Evolutionary conservation across 2,329 filamentous ascomycete genomes (phyloP), one percentile per base, ranked within the genome.

Genomic region (Elsinoe necatrix): DNA sequence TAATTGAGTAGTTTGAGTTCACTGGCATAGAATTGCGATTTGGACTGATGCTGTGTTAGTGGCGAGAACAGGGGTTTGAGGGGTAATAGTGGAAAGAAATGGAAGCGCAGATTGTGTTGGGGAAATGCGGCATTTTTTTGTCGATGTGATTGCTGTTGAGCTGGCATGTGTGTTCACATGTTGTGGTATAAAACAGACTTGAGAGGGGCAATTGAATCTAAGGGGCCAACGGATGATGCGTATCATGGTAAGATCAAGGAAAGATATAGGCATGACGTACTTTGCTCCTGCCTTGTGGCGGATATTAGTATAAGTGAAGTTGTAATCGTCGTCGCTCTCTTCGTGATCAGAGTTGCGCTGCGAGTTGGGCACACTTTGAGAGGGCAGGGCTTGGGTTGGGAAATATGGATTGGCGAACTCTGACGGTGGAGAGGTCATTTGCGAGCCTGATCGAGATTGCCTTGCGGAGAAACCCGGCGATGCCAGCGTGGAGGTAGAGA

Each of bases 21-120:
- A 92, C 87, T 29, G 92, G 92, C 87, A 96, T 91, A 3, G 92
- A 96, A 72, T 95, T 95, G 62, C 92, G 86, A 69, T 95, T 95
- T 59, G 85, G 78, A 63, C 89, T 95, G 64, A 20, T 51, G 55
- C 64, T 27, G 4, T 47, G 56, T 45, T n/a, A 47, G 47, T 31
- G 23, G 55, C 20, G 58, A 51, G 37, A 35, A 5, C 12, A 34
- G n/a, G 18, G 41, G 47, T 54, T 37, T 23, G 27, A 43, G 7
- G 21, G 27, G 29, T 35, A 29, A 23, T 42, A 55, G 34, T n/a
- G 14, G 34, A 54, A n/a, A 5, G 48, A 21, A 9, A 41, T 43
- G 23, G 12, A 31, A 16, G 18, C 29, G 11, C 2, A 43, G 29
- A 35, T 37, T 7, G 34, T 11, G 34, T 37, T 37, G n/a, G 12